phyloP scores from a whole-genome alignment of 2,329 filamentous ascomycete species.

The Pestalotiopsis sp. region DNA sequence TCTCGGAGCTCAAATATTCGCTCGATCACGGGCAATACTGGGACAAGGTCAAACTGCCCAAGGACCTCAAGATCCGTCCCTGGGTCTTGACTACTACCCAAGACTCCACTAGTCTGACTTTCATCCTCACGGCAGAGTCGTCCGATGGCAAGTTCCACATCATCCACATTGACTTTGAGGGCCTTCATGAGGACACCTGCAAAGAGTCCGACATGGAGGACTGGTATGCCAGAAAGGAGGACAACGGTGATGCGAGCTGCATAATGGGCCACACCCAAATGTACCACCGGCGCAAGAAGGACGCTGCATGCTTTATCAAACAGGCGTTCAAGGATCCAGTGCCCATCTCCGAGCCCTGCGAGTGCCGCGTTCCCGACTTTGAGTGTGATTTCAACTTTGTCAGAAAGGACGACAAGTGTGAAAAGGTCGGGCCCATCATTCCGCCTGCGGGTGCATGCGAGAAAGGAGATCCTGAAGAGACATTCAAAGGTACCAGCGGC shows the following conservation, averaged over 20 bases:
- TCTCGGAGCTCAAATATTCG: constrained; percentile 70
- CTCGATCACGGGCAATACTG: constrained; percentile 88
- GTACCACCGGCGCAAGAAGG: constrained; percentile 82
- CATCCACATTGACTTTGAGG: constrained; percentile 81
- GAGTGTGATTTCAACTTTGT: constrained; percentile 96
- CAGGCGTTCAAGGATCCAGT: constrained; percentile 80
- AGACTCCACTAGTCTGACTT: constrained; percentile 91
- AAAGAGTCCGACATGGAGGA: constrained; percentile 77
- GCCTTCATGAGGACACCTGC: constrained; percentile 80
- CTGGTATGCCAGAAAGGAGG: constrained; percentile 84
- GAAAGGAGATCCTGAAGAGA: constrained; percentile 63
- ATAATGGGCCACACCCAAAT: constrained; percentile 96
- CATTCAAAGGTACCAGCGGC: constrained; percentile 83
- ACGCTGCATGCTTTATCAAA: constrained; percentile 86
- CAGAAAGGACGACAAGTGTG: constrained; percentile 70
- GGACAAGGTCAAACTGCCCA: constrained; percentile 70
- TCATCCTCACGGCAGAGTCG: constrained; percentile 72
- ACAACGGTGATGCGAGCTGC: constrained; percentile 80
- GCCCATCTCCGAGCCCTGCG: constrained; percentile 72
- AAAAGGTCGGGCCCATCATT: constrained; percentile 61
- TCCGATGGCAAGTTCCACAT: constrained; percentile 60
- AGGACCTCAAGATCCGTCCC: constrained; percentile 69
- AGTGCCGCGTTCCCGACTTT: constrained; percentile 83
- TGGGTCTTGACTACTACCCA: constrained; percentile 82
- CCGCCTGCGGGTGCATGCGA: constrained; percentile 76